Evolutionary conservation across 306 rosid species (phyloP), one percentile per base, ranked within the genome.

Genomic region (Carpinus fangiana): DNA sequence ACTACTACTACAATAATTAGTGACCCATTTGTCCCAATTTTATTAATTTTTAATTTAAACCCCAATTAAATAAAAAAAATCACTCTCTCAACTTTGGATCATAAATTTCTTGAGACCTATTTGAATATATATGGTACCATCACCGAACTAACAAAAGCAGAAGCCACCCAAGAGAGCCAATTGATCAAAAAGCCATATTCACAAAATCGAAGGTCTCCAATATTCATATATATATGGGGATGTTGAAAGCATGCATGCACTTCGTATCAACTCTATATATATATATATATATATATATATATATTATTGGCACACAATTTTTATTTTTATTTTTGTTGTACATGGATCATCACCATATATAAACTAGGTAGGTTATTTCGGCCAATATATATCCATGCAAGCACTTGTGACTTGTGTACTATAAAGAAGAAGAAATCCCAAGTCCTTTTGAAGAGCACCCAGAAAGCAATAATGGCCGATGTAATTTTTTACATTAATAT

Each of bases 401-500:
- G 34, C 14, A 68, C 53, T 41, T 68, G 53, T 68, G 34, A 68
- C 53, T 41, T 68, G 53, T 68, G 34, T 70, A 46, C 36, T 10
- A 46, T 5, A 70, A 14, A 66, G 20, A 65, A 43, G 45, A 38
- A 11, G 57, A 26, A 51, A 62, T 12, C 64, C 74, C 31, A 79
- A 12, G 66, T 55, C 73, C 67, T 48, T 69, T 62, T 66, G 2
- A n/a, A 48, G 21, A 54, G 7, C 18, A 21, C 21, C 79, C 69
- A 14, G 46, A 75, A 72, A 75, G 3, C 72, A 41, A 76, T 48
- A 23, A 59, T 23, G 57, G 50, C 16, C 14, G 55, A 62, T 78
- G 26, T 50, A 12, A 11, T 41, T 67, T 38, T 72, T 83, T 85
- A 95, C 97, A 95, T 92, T 86, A 95, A 90, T 80, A 95, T 92